Evolutionary conservation across 108 stramenopile genomes (phyloP), one percentile per base, ranked within the genome.

Genomic region (Cyclotella choctawhatcheeana): DNA sequence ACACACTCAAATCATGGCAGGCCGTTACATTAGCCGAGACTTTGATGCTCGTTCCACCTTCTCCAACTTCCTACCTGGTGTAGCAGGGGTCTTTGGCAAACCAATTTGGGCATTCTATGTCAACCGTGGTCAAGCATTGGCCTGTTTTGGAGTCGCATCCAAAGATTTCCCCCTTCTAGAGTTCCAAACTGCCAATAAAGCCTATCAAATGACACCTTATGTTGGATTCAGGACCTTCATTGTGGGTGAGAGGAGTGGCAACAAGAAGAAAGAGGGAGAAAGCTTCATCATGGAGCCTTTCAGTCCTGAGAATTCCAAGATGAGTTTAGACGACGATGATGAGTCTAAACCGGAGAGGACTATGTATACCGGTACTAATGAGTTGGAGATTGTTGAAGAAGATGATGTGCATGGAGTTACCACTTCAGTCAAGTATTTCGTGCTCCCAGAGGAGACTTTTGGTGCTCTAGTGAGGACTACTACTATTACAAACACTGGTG

Each of bases 81-180:
- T 94, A 22, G 96, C 88, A 44, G 96, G 96, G 43, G 85, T 87
- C 53, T 93, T 87, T 56, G 96, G 96, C 58, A 93, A 93, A 62
- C 96, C 96, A 52, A 89, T 88, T 34, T 97, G 93, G 93, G 85
- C 93, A 16, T 98, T 97, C 74, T 98, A 98, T 74, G 93, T 96
- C 72, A 98, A 98, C 75, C 93, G 97, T 10, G 97, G 97, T 13
- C 97, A 97, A 73, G 94, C 79, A 27, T 82, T 97, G 27, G 82
- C 93, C 40, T 85, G 94, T 37, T 96, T 98, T 51, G 97, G 97
- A 18, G 73, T 84, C 16, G 77, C 81, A 29, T 90, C 88, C 47
- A 98, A 98, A 82, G 97, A 98, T 54, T 86, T 69, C 54, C 94
- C 96, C 32, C 82, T 98, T 29, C 58, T 93, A 33, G 94, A 97